Base-by-base conservation (phyloP, 78 protist species). In the Polysphondylium violaceum region DNA sequence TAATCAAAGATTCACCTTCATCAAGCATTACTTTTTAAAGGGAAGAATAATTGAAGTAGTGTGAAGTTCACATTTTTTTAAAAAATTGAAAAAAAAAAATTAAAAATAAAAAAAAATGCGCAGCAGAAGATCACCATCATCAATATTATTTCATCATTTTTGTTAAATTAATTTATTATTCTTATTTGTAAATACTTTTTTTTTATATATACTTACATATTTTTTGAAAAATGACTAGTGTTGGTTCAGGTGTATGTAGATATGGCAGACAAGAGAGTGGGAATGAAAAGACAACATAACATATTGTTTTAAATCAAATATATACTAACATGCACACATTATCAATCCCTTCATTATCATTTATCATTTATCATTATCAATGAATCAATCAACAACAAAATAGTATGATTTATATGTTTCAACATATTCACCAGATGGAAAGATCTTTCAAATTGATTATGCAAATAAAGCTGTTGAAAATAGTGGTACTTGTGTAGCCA, bases 371-470 rank as follows among this genome's bases (percentile, higher is more conserved):
- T 87, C n/a, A n/a, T n/a, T n/a, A n/a, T n/a, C n/a, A n/a, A n/a
- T n/a, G n/a, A n/a, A n/a, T n/a, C n/a, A n/a, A n/a, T n/a, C n/a
- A n/a, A n/a, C n/a, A n/a, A n/a, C n/a, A n/a, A n/a, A n/a, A n/a
- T n/a, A 97, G 98, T 99, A 97, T 55, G 99, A 99, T 68, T 85
- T 96, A 36, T 97, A 97, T 36, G 87, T 94, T 14, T 93, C 98
- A 31, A 98, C 99, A 19, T 98, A 85, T 88, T 97, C 99, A 47
- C 99, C 99, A 31, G 99, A 98, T 72, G 99, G 99, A 0, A 95
- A 99, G 29, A 96, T 99, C 11, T 99, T 98, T 92, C 99, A 99
- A 77, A 97, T 99, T 8, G 99, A 99, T 65, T 99, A 99, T 59
- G 99, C 99, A 16, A 27, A 44, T 27, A 99, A 99, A 91, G 99